These are phyloP conservation scores for Xylaria scruposa DNA, from an alignment of 495 filamentous ascomycete species.

Conservation along the genomic window DNA sequence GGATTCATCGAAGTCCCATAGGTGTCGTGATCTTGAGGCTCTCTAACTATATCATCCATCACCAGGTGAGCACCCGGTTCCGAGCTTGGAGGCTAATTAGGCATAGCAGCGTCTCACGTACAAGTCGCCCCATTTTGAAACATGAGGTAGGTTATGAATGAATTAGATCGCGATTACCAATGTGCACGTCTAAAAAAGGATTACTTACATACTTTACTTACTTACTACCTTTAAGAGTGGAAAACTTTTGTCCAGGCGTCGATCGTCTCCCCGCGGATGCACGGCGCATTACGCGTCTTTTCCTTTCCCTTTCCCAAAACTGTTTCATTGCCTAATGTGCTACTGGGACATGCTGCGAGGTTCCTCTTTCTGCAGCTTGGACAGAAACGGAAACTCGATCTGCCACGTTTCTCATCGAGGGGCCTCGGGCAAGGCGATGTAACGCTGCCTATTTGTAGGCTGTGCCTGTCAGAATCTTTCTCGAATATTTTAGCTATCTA, in stretches of 20 bases:
- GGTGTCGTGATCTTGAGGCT: neutral
- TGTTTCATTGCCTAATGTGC: neutral
- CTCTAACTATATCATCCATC: neutral
- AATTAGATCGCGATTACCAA: neutral
- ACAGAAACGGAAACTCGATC: neutral
- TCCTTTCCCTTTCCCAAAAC: neutral
- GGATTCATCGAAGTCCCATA: neutral
- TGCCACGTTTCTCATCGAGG: neutral
- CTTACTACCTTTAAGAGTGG: neutral
- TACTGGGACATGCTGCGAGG: neutral
- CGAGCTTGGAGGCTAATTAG: neutral
- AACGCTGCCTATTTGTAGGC: neutral
- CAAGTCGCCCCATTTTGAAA: slow-evolving; percentile 7
- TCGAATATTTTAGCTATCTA: neutral
- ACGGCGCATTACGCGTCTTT: slow-evolving; percentile 5
- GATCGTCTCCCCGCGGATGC: neutral
- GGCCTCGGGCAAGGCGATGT: neutral
- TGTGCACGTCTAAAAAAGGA: slow-evolving; percentile 11
- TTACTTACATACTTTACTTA: neutral
- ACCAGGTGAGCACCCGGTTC: no score
- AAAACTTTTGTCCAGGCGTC: neutral
- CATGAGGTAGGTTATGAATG: neutral
- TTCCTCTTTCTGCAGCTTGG: neutral
- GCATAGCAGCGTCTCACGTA: neutral
- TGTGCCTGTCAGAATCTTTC: neutral